Percentiles rank a stretch among this genome's conserved stretches.
Evolutionary conservation across 371 early-diverging fungal genomes (phyloP).

Genomic region (Apophysomyces variabilis): DNA sequence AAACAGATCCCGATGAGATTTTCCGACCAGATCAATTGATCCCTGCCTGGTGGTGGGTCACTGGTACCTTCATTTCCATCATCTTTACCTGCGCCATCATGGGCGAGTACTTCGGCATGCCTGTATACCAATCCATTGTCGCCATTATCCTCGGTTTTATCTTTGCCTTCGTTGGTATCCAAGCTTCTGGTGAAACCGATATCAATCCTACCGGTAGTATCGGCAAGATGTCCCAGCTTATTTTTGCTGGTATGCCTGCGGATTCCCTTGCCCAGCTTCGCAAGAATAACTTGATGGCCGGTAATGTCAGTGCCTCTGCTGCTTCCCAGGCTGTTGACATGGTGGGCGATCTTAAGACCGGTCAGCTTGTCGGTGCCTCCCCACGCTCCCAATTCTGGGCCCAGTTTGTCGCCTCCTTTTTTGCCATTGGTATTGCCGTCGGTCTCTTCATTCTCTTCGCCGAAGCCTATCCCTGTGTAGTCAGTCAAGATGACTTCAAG

Average conservation of each 20-base stretch:
- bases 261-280: conserved; percentile 39
- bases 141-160: conserved; percentile 70
- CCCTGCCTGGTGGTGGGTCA: conserved; percentile 64
- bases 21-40: conserved; percentile 55
- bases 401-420: conserved; percentile 64
- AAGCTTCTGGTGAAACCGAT: conserved; percentile 71
- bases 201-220: conserved; percentile 69
- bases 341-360: conserved; percentile 72
- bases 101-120: conserved; percentile 63
- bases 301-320: conserved; percentile 63
- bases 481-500: conserved; percentile 24
- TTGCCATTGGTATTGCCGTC: conserved; percentile 60
- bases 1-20: conserved; percentile 32
- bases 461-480: conserved; percentile 66
- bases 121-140: conserved; percentile 58
- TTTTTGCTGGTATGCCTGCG: conserved; percentile 63
- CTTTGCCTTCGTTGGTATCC: conserved; percentile 72
- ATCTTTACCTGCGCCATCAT: conserved; percentile 67
- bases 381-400: conserved; percentile 69
- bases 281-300: conserved; percentile 64
- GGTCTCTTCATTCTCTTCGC: conserved; percentile 67
- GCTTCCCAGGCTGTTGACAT: conserved; percentile 69
- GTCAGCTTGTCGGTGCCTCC: conserved; percentile 61
- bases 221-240: conserved; percentile 66
- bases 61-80: conserved; percentile 58